phyloP scores from a whole-genome alignment of 768 basidiomycete species.

The Infundibulicybe gibba region DNA sequence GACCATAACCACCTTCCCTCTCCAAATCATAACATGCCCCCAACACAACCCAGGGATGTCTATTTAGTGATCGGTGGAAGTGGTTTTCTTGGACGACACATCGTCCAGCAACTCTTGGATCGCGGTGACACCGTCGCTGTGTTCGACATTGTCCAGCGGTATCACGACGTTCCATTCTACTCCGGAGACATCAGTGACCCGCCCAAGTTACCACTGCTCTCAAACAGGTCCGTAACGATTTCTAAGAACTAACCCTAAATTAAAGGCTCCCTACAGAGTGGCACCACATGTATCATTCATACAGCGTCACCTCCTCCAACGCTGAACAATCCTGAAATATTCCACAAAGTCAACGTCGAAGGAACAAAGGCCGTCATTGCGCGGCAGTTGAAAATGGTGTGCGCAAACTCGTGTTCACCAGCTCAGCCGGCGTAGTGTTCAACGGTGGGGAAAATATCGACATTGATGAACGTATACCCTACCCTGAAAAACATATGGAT shows the following conservation, averaged over 20 bases:
- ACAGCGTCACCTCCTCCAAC: conserved; percentile 83
- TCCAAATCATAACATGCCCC: conserved; percentile 5
- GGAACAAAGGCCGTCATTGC: conserved; percentile 85
- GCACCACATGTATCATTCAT: conserved; percentile 90
- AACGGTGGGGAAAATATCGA: conserved; percentile 78
- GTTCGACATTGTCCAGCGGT: conserved; percentile 90
- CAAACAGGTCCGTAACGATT: conserved; percentile 51
- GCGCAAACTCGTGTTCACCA: conserved; percentile 89
- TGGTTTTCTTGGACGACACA: conserved; percentile 87
- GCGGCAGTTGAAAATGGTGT: conserved; percentile 74
- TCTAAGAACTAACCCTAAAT: conserved; percentile 4
- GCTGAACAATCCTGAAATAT: conserved; percentile 62
- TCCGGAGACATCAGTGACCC: conserved; percentile 86
- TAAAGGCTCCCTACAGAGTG: conserved; percentile 43
- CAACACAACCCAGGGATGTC: conserved; percentile 44
- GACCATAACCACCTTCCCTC: too few relatives aligned
- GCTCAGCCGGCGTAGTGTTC: conserved; percentile 88
- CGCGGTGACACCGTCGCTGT: conserved; percentile 80
- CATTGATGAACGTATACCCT: conserved; percentile 82
- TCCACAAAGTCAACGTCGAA: conserved; percentile 91
- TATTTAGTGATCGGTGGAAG: conserved; percentile 95
- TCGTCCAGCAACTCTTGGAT: conserved; percentile 80
- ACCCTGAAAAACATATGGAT: conserved; percentile 74
- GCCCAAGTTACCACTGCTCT: conserved; percentile 70
- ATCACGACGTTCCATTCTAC: conserved; percentile 85